A percentile compares a stretch with the other conserved stretches of the same genome.
Conservation (phyloP, 495 filamentous ascomycete genomes). For the Schizothecium vesticola region DNA sequence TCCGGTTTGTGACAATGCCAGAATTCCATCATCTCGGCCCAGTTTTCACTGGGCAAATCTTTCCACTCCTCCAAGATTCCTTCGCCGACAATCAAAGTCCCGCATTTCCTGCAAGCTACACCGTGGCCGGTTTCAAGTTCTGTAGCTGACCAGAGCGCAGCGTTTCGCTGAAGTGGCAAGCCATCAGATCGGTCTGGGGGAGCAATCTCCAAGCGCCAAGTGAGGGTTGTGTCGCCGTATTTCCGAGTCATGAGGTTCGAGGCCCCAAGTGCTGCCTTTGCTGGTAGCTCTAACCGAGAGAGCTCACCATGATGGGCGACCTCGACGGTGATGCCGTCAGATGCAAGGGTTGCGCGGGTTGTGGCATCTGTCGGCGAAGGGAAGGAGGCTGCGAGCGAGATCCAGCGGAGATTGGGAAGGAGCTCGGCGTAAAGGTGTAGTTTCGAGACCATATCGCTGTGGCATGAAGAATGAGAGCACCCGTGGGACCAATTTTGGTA, state of each 20-base stretch:
- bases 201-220: conserved; percentile 63
- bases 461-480: not conserved
- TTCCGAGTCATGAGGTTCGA: conserved; percentile 32
- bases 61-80: conserved; percentile 65
- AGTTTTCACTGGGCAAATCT: conserved; percentile 90
- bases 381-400: conserved; percentile 68
- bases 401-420: conserved; percentile 76
- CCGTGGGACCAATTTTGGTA: not conserved
- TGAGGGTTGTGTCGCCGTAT: conserved; percentile 44
- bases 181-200: conserved; percentile 10
- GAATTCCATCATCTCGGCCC: conserved; percentile 99
- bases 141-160: conserved; percentile 65
- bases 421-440: conserved; percentile 73
- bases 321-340: conserved; percentile 47
- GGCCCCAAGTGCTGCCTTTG: conserved; percentile 41
- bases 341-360: conserved; percentile 46
- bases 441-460: conserved; percentile 15
- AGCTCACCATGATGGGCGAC: conserved; percentile 49
- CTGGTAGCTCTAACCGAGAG: conserved; percentile 61
- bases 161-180: conserved; percentile 25
- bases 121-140: conserved; percentile 49
- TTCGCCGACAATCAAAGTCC: conserved; percentile 35
- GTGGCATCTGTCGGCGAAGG: conserved; percentile 40
- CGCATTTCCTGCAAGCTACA: conserved; percentile 64
- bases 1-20: conserved; percentile 98